Conservation (phyloP, 140 eudicot genomes). For the Bidens hawaiensis region DNA sequence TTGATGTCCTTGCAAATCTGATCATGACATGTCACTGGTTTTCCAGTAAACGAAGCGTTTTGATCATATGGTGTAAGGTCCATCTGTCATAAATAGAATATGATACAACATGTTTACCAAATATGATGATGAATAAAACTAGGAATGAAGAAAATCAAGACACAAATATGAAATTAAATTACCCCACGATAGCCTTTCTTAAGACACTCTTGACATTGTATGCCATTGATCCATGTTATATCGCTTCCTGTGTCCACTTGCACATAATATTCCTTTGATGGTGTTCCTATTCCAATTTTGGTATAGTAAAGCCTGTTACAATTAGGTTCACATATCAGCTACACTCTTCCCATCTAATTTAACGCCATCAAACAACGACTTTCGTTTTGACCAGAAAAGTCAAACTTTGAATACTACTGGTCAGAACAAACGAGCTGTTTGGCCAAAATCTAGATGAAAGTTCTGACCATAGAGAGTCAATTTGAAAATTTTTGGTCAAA, state of each 20-base stretch:
- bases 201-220: constrained; percentile 60
- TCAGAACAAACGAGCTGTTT: too few species aligned
- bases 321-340: neutral
- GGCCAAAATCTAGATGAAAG: too few species aligned
- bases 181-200: constrained; percentile 67
- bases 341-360: too few species aligned
- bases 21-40: constrained; percentile 40
- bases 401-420: too few species aligned
- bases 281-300: constrained; percentile 71
- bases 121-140: neutral
- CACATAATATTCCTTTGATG: constrained; percentile 61
- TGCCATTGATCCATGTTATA: constrained; percentile 77
- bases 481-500: too few species aligned
- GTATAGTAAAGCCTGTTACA: constrained; percentile 69
- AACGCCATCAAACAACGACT: neutral
- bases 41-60: constrained; percentile 51
- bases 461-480: too few species aligned
- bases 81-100: constrained; percentile 40
- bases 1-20: constrained; percentile 47
- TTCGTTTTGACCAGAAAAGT: too few species aligned
- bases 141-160: constrained; percentile 8
- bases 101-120: neutral
- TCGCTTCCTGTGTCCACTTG: constrained; percentile 87
- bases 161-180: constrained; percentile 17
- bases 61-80: constrained; percentile 62